Evolutionary conservation across 169 alveolate genomes (phyloP).

Genomic region (Plasmodium relictum): DNA sequence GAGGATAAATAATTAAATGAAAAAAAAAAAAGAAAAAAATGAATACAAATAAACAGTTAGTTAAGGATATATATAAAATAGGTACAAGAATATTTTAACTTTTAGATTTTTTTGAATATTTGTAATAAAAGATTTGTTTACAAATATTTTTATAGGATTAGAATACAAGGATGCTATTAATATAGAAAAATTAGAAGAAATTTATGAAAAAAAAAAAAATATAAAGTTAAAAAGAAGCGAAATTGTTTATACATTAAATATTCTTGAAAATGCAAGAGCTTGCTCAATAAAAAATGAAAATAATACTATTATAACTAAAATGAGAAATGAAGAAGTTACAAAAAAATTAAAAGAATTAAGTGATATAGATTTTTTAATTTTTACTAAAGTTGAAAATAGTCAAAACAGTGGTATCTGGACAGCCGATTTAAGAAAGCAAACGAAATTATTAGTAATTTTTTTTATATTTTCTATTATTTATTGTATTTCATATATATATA

Average conservation of each 20-base stretch:
- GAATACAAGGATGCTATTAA: constrained; percentile 65
- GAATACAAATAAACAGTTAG: constrained; percentile 43
- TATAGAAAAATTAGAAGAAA: constrained; percentile 60
- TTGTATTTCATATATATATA: too few relatives aligned
- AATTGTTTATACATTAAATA: constrained; percentile 78
- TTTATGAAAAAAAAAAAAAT: constrained; percentile 73
- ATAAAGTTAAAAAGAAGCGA: constrained; percentile 53
- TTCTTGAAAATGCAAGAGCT: constrained; percentile 81
- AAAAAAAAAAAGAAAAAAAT: constrained; percentile 7
- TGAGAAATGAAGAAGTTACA: constrained; percentile 88
- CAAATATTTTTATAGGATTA: constrained; percentile 12
- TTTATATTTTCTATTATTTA: too few relatives aligned
- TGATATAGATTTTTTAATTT: constrained; percentile 90
- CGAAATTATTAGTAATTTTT: constrained; percentile 84
- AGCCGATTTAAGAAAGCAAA: constrained; percentile 91
- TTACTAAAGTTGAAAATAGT: constrained; percentile 92
- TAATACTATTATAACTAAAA: constrained; percentile 76
- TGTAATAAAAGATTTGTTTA: background rate
- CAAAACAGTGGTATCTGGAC: constrained; percentile 94
- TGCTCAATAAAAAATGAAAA: constrained; percentile 81
- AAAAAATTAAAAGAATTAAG: constrained; percentile 88
- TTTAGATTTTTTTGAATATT: too few relatives aligned
- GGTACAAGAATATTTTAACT: constrained; percentile 12
- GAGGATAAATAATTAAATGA: too few relatives aligned
- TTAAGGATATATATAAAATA: constrained; percentile 65